A percentile compares a stretch with the other conserved stretches of the same genome.
Evolutionary conservation across 257 asterid species (phyloP).

Genomic region (Ilex asprella): DNA sequence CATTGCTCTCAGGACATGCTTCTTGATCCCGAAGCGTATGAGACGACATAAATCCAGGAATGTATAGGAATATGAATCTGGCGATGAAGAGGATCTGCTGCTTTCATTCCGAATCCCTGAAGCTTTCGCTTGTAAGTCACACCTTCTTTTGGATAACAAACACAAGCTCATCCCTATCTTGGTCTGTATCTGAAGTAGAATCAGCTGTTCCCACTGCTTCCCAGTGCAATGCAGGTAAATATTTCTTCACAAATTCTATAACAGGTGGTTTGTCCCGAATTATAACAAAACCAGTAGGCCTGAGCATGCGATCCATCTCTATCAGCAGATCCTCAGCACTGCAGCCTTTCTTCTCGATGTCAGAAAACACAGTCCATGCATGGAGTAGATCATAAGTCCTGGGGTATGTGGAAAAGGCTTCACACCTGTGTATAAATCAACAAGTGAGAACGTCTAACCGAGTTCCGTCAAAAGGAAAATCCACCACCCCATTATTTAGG

Average conservation of each 20-base stretch:
- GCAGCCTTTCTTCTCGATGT: conserved; percentile 88
- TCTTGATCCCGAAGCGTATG: conserved; percentile 34
- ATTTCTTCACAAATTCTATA: conserved; percentile 79
- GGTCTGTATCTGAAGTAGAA: conserved; percentile 41
- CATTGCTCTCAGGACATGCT: conserved; percentile 20
- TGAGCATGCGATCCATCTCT: conserved; percentile 90
- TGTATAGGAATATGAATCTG: neutral
- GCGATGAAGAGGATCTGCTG: neutral
- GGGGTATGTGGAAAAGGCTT: conserved; percentile 89
- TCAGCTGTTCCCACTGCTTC: conserved; percentile 57
- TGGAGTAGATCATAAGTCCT: conserved; percentile 90
- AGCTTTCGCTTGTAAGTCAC: conserved; percentile 83
- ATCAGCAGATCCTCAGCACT: conserved; percentile 89
- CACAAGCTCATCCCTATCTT: conserved; percentile 61
- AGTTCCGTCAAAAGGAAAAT: no score
- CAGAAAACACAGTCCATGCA: conserved; percentile 76
- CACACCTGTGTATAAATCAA: conserved; percentile 53
- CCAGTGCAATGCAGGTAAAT: conserved; percentile 80
- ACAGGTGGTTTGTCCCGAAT: conserved; percentile 60
- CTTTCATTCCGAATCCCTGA: conserved; percentile 61
- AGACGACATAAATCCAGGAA: conserved; percentile 20
- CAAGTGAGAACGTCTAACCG: no score
- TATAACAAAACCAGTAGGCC: conserved; percentile 85
- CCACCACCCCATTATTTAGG: no score
- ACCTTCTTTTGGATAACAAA: conserved; percentile 68